phyloP scores from a whole-genome alignment of 208 protist species.

The Acanthamoeba sp. region DNA sequence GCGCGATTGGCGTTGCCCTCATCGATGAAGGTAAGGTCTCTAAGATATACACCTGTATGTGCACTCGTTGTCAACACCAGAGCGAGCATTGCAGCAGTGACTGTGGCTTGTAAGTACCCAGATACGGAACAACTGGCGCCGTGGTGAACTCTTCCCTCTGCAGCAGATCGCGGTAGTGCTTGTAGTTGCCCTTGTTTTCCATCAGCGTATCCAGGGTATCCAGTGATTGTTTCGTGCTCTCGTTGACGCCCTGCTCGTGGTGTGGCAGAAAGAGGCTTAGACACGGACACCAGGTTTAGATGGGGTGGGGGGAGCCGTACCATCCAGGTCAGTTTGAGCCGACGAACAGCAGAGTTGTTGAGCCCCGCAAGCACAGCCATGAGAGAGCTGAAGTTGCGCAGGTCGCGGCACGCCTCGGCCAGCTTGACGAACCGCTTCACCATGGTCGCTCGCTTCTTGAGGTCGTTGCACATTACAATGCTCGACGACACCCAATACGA shows the following conservation, averaged over 20 bases:
- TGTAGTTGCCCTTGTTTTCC: constrained; percentile 71
- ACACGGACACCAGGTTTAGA: not conserved
- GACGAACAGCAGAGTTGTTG: constrained; percentile 63
- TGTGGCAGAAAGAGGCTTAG: not conserved
- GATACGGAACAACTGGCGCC: constrained; percentile 9
- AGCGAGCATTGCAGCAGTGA: not conserved
- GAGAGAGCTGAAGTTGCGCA: constrained; percentile 61
- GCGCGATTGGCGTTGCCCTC: constrained; percentile 63
- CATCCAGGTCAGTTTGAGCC: constrained; percentile 39
- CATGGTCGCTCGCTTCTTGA: not conserved
- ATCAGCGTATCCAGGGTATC: not conserved
- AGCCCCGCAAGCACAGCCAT: constrained; percentile 69
- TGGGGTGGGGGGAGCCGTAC: not conserved
- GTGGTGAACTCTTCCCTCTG: not conserved
- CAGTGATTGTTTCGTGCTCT: not conserved
- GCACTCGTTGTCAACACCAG: not conserved
- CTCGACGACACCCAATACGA: constrained; percentile 50
- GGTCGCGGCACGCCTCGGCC: constrained; percentile 2
- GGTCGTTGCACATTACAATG: constrained; percentile 59
- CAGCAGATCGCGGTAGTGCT: constrained; percentile 52
- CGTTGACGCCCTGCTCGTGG: not conserved
- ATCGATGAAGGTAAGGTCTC: constrained; percentile 76
- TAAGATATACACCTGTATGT: constrained; percentile 41
- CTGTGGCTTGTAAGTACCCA: not conserved
- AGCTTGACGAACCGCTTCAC: constrained; percentile 40